These are phyloP conservation scores for Puccinia novopanici DNA, from an alignment of 1,284 basidiomycete species.

Conservation along the genomic window DNA sequence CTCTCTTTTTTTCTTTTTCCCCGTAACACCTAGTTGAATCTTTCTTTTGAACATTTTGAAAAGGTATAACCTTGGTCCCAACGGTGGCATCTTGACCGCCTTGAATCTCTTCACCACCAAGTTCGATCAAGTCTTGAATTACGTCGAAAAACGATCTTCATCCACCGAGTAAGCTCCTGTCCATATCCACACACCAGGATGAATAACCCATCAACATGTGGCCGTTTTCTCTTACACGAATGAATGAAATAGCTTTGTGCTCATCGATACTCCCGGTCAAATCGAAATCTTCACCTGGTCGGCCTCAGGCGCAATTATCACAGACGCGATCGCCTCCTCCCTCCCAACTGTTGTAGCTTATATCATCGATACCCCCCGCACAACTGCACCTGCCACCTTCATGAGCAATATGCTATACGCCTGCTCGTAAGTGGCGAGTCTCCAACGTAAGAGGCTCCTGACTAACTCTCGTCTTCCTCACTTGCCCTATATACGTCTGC, in stretches of 20 bases:
- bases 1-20: conserved; percentile 9
- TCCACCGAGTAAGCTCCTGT: conserved; percentile 81
- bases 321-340: conserved; percentile 90
- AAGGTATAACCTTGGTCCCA: conserved; percentile 96
- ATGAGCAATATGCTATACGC: conserved; percentile 99
- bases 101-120: conserved; percentile 98
- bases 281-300: conserved; percentile 99
- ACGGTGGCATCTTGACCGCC: conserved; percentile 94
- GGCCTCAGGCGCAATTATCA: conserved; percentile 96
- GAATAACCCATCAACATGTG: too few relatives aligned
- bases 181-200: too few relatives aligned
- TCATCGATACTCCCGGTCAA: conserved; percentile 96
- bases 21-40: neutral
- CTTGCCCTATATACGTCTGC: too few relatives aligned
- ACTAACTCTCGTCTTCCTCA: too few relatives aligned
- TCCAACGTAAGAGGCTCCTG: too few relatives aligned
- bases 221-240: too few relatives aligned
- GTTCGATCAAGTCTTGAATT: conserved; percentile 91
- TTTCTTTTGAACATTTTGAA: neutral
- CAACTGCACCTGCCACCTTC: conserved; percentile 92
- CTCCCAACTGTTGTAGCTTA: conserved; percentile 94
- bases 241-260: conserved; percentile 70
- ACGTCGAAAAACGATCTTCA: conserved; percentile 87
- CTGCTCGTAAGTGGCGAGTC: conserved; percentile 79
- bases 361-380: conserved; percentile 94